A percentile compares a stretch with the other conserved stretches of the same genome.
Conservation (phyloP, 2,329 filamentous ascomycete species). For the Dothistroma pini region DNA sequence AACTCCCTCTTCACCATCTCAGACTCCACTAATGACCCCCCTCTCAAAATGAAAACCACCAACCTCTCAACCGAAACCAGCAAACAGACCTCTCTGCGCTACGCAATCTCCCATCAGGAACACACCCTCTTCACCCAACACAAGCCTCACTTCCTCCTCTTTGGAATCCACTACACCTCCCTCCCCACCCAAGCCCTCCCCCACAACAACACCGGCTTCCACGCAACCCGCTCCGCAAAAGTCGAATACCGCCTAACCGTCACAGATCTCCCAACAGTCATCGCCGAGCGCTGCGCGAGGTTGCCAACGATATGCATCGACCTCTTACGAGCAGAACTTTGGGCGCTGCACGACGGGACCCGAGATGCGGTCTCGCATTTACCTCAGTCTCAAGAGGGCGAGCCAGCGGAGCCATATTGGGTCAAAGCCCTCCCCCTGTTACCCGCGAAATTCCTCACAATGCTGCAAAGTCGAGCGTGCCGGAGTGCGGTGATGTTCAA, state of each 20-base stretch:
- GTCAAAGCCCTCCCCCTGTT: constrained; percentile 16
- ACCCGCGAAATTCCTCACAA: constrained; percentile 55
- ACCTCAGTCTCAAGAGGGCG: not conserved
- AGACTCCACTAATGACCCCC: not conserved
- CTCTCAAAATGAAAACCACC: constrained; percentile 5
- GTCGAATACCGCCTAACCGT: constrained; percentile 40
- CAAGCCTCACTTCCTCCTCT: constrained; percentile 58
- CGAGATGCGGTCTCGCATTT: constrained; percentile 7
- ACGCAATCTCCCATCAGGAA: constrained; percentile 64
- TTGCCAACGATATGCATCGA: constrained; percentile 71
- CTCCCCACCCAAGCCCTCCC: not conserved
- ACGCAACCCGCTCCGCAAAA: not conserved
- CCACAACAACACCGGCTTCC: not conserved
- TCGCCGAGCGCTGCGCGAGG: constrained; percentile 69
- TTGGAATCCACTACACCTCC: constrained; percentile 70
- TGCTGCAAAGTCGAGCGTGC: constrained; percentile 73
- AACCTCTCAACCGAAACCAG: constrained; percentile 8
- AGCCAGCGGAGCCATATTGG: constrained; percentile 8
- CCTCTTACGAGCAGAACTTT: constrained; percentile 70
- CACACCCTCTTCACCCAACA: constrained; percentile 54
- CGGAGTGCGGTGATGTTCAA: constrained; percentile 86
- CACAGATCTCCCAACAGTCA: constrained; percentile 62
- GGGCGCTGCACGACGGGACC: constrained; percentile 55
- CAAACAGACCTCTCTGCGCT: constrained; percentile 55
- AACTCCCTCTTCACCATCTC: constrained; percentile 46